Evolutionary conservation across 768 basidiomycete species (phyloP).

Genomic region (Hirschioporus abietinus): DNA sequence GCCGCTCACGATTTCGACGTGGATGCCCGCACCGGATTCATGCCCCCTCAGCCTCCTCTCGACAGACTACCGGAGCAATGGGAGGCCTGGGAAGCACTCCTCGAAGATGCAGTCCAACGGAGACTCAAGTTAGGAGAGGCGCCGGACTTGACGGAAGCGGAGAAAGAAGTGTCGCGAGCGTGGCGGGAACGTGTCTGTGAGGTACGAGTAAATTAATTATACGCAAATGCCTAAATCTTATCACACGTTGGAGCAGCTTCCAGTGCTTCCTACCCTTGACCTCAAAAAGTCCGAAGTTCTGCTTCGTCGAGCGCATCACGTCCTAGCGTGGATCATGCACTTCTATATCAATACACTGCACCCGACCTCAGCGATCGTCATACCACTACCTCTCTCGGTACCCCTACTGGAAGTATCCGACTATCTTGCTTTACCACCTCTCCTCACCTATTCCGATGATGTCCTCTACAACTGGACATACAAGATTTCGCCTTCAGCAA

Average conservation of each 20-base stretch:
- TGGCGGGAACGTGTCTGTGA: conserved; percentile 39
- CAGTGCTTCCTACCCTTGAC: conserved; percentile 29
- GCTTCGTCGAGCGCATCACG: conserved; percentile 50
- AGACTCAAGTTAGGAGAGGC: conserved; percentile 54
- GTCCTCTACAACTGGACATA: conserved; percentile 82
- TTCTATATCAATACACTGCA: conserved; percentile 48
- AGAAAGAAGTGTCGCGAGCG: conserved; percentile 28
- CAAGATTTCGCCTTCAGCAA: conserved; percentile 15
- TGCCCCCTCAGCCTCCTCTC: conserved; percentile 75
- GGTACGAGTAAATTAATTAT: conserved; percentile 23
- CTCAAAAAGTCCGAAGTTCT: conserved; percentile 36
- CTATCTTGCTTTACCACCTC: conserved; percentile 74
- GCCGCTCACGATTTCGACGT: conserved; percentile 71
- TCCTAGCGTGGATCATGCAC: conserved; percentile 50
- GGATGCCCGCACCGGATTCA: conserved; percentile 85
- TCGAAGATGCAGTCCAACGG: conserved; percentile 42
- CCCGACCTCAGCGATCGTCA: conserved; percentile 34
- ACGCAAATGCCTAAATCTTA: background rate
- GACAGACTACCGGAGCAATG: conserved; percentile 54
- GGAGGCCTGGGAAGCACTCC: conserved; percentile 66
- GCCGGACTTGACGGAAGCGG: conserved; percentile 21
- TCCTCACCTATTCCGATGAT: conserved; percentile 87
- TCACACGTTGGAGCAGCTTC: conserved; percentile 28
- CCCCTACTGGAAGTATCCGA: conserved; percentile 70
- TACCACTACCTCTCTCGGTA: conserved; percentile 66